phyloP scores from a whole-genome alignment of 1,284 basidiomycete species.

The Fomitopsis pinicola region DNA sequence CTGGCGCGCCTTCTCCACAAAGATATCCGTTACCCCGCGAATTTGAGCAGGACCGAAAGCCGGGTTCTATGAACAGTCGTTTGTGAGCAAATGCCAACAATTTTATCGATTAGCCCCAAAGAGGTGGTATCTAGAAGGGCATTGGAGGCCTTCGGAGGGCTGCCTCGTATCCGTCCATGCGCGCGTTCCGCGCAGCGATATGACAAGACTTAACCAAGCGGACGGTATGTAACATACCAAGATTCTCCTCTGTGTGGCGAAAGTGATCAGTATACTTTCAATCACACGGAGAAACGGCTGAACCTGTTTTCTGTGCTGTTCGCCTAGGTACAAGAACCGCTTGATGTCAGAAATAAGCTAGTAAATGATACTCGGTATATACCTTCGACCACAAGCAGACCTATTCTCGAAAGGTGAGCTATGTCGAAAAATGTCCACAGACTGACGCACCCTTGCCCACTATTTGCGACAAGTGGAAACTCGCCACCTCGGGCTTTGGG shows the following conservation, averaged over 20 bases:
- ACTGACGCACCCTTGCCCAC: constrained; percentile 26
- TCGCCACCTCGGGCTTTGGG: constrained; percentile 26
- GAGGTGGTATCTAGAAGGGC: no score
- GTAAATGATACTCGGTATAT: not conserved
- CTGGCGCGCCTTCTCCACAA: constrained; percentile 45
- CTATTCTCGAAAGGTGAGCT: not conserved
- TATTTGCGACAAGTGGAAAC: constrained; percentile 17
- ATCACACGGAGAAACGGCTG: not conserved
- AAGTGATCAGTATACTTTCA: no score
- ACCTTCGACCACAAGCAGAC: constrained; percentile 4
- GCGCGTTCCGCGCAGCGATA: not conserved
- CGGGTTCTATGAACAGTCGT: constrained; percentile 39
- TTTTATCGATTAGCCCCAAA: not conserved
- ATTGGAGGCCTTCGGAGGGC: no score
- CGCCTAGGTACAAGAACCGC: not conserved
- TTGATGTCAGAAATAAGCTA: not conserved
- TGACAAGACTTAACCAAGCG: not conserved
- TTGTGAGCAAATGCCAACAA: constrained; percentile 15
- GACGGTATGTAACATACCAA: no score
- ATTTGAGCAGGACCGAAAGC: constrained; percentile 54
- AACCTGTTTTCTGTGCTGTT: constrained; percentile 1
- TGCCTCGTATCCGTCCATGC: not conserved
- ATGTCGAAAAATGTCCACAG: not conserved
- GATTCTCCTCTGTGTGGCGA: no score
- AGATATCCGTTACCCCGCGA: constrained; percentile 49